Base-by-base conservation (phyloP, 345 rosid species). In the Trapa incisa region DNA sequence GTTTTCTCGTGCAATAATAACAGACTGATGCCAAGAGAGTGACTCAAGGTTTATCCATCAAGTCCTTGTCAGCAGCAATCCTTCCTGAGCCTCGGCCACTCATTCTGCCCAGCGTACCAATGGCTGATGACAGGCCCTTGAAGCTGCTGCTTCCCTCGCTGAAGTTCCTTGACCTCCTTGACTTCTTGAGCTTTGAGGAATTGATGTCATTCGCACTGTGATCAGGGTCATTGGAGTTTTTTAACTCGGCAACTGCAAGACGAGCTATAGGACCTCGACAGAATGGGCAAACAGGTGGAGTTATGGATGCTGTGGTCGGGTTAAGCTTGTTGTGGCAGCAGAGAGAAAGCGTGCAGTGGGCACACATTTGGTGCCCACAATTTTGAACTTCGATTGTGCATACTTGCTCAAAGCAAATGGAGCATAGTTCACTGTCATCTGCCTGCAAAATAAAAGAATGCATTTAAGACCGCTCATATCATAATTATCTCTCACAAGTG, bases 341-440 rank as follows among this genome's bases (percentile, higher is more conserved):
- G 16, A 94, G 83, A 56, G 97, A 91, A 32, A 94, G 81, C 1
- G 93, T 91, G 86, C 99, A 94, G 63, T 85, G 93, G 50, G 99
- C 99, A 71, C 99, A 94, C 97, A 94, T 89, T 76, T 91, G 99
- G 75, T 94, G 99, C 61, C 97, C 92, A 16, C 99, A 94, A 71
- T 78, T 79, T 71, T 87, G 85, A 6, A 94, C 97, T 85, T 91
- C 97, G 47, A 94, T 94, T 3, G 96, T 91, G 70, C 99, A 94
- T 22, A 80, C 84, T 67, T 91, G 97, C 81, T 95, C 99, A 67
- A 95, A 95, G 81, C 99, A 95, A 76, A 95, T 95, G 76, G 93
- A 89, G 77, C 99, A 95, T 56, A 91, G 67, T 67, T 95, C 99
- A 0, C 83, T 65, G 69, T 95, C 97, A 52, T 90, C 89, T 54